These are phyloP conservation scores for Geotrichum phurueaensis DNA, from an alignment of 1,139 yeast genomes.

Conservation along the genomic window DNA sequence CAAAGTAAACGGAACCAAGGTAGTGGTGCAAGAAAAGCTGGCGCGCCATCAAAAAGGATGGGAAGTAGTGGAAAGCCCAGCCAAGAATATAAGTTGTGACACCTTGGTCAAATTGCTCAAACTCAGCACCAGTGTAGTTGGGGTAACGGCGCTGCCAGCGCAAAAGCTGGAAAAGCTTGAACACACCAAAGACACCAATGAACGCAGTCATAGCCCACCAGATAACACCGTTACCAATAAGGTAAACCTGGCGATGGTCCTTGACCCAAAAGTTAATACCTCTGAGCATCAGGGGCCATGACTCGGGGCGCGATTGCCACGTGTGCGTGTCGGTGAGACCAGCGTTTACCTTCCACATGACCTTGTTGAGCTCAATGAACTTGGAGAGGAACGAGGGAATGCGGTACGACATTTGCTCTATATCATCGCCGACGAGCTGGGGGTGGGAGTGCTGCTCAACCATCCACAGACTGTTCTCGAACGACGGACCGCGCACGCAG, in stretches of 20 bases:
- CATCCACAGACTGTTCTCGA: constrained; percentile 76
- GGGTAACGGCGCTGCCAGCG: constrained; percentile 61
- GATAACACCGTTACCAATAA: constrained; percentile 80
- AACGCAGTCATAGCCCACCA: constrained; percentile 79
- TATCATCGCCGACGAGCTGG: constrained; percentile 35
- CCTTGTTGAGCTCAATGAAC: constrained; percentile 68
- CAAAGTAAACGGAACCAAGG: constrained; percentile 85
- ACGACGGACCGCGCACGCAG: constrained; percentile 75
- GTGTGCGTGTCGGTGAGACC: constrained; percentile 79
- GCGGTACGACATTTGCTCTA: constrained; percentile 58
- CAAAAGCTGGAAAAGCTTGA: constrained; percentile 50
- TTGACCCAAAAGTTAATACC: constrained; percentile 95
- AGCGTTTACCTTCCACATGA: constrained; percentile 88
- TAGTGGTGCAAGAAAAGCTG: constrained; percentile 92
- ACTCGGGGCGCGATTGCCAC: constrained; percentile 80
- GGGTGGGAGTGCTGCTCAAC: constrained; percentile 63
- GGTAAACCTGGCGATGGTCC: constrained; percentile 71
- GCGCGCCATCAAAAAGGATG: constrained; percentile 90
- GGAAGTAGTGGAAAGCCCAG: constrained; percentile 78
- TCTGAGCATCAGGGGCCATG: constrained; percentile 85
- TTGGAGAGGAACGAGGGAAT: constrained; percentile 60
- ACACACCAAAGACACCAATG: constrained; percentile 50
- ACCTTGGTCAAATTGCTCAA: constrained; percentile 67
- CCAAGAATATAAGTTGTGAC: constrained; percentile 66
- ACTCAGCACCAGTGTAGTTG: constrained; percentile 45